Conservation (phyloP, 345 rosid genomes). For the Microthlaspi erraticum region DNA sequence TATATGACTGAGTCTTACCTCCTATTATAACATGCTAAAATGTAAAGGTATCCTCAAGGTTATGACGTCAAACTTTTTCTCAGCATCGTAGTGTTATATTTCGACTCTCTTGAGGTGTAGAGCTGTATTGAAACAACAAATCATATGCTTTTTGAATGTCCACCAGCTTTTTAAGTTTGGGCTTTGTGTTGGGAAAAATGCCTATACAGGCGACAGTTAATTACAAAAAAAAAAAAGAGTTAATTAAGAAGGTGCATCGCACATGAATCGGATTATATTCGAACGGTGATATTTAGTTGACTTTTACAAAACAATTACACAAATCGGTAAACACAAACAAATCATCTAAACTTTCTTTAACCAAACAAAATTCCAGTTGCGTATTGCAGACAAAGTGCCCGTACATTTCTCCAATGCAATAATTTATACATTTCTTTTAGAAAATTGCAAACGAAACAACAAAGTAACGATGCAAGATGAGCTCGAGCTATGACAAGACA, state of each 20-base stretch:
- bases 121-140: too few species aligned
- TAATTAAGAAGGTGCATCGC: neutral
- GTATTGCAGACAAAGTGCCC: slow-evolving; percentile 38
- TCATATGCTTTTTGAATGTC: too few species aligned
- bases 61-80: too few species aligned
- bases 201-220: too few species aligned
- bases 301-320: neutral
- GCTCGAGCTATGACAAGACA: slow-evolving; percentile 61
- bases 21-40: too few species aligned
- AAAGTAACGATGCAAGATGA: slow-evolving; percentile 22
- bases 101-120: too few species aligned
- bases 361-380: neutral
- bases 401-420: slow-evolving; percentile 47
- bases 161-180: too few species aligned
- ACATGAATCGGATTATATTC: neutral
- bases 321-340: slow-evolving; percentile 15
- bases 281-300: neutral
- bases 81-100: too few species aligned
- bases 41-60: too few species aligned
- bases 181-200: too few species aligned
- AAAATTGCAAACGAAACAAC: slow-evolving; percentile 7
- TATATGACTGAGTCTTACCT: too few species aligned
- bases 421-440: neutral
- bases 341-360: neutral
- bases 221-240: too few species aligned